Base-by-base conservation (phyloP, 2,329 filamentous ascomycete genomes). In the Calonectria pauciramosa region DNA sequence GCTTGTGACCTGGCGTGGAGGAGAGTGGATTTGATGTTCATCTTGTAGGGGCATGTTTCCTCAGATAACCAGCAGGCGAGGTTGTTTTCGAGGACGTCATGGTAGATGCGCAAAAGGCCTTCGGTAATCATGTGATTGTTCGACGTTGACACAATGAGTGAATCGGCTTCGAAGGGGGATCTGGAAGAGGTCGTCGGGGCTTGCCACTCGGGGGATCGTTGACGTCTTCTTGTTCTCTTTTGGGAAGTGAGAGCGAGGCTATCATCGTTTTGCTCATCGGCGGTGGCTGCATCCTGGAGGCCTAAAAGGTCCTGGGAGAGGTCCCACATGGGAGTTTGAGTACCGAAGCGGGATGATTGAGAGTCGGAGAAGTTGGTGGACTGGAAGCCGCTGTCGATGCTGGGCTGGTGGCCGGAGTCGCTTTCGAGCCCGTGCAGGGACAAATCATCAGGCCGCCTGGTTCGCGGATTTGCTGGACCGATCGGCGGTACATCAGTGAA, bases 41-140 rank as follows among this genome's bases (percentile, higher is more conserved):
- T 83, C 59, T 75, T 78, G 78, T 89, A 90, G 0, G 89, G 89
- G 49, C 89, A 90, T 10, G 88, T 90, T 14, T 85, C 83, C 71
- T 90, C 89, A 0, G 87, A 88, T 16, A 90, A 78, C 89, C 89
- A 90, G 75, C 89, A 90, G 0, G 88, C 86, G 0, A 90, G 82
- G 11, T 87, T 88, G 69, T 89, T 87, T 72, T 90, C 89, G 54
- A 90, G 85, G 6, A 88, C 89, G 68, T 90, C 88, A 75, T 90
- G 89, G 75, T 90, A 90, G 7, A 90, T 87, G 32, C 84, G 85
- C 66, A 90, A 81, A 23, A 90, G 82, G 18, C 73, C 80, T 82
- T 87, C 83, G 1, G 86, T 86, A 70, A 90, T 85, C 32, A 87
- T 83, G 51, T 77, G 72, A 34, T 79, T 82, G 60, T 86, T 85